Evolutionary conservation across 441 rosid species (phyloP), one percentile per base, ranked within the genome.

Genomic region (Pelargonium citronellum): DNA sequence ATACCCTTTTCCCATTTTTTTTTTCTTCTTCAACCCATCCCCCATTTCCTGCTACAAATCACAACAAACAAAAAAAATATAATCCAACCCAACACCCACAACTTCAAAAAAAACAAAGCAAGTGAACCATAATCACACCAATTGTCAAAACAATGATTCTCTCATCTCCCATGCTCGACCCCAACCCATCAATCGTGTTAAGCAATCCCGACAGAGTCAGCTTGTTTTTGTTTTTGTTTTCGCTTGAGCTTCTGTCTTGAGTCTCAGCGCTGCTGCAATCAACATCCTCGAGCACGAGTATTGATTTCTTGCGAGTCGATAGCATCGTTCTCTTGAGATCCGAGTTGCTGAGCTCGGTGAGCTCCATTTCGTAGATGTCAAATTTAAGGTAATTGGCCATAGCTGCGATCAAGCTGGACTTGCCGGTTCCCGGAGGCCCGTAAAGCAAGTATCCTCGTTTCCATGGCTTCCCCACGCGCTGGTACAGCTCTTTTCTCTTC

Each of bases 161-260:
- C 64, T 87, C 87, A 20, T 88, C 96, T 34, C 96, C 92, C 39
- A 84, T 87, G 11, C 88, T 90, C 4, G 90, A 90, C 93, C 93
- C 88, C 66, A 90, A 30, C 16, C 94, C 93, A 46, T 88, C 93
- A 8, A 88, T 85, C 82, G 84, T 84, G 70, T 86, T 86, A 24
- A 86, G 77, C 17, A 87, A 64, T 11, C 92, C 87, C 12, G 88
- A 85, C 16, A 85, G 70, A 3, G 89, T 88, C 39, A 85, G 78
- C 75, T 85, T 66, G 4, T 55, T 69, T 8, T 7, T 7, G 5
- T 66, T 4, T 10, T n/a, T 11, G 24, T 11, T 10, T 1, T 57
- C 10, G 1, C 55, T 16, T 7, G 0, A 22, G 24, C 24, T 1
- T 22, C 24, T 22, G 24, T 22, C 24, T 22, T 22, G 24, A 22